These are phyloP conservation scores for Cronartium quercuum DNA, from an alignment of 1,284 basidiomycete genomes.

Conservation along the genomic window DNA sequence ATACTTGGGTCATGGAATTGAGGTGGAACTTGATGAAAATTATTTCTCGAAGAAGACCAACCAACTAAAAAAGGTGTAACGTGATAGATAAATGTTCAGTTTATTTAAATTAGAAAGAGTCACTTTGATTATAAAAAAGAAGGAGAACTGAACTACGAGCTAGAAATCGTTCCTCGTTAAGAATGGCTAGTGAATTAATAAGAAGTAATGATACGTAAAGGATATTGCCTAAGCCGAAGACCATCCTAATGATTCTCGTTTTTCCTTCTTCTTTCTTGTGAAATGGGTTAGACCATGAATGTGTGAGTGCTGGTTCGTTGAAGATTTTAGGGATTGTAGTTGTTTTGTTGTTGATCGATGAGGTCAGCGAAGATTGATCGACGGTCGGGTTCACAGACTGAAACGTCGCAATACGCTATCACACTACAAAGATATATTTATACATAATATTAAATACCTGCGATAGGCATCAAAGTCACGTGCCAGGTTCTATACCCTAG, in stretches of 20 bases:
- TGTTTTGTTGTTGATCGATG: too few relatives aligned
- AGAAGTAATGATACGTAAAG: slow-evolving; percentile 62
- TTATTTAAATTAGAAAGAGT: background rate
- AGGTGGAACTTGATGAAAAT: background rate
- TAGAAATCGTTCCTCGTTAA: slow-evolving; percentile 91
- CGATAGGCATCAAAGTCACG: too few relatives aligned
- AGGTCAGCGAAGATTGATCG: background rate
- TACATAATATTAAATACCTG: too few relatives aligned
- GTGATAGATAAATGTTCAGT: background rate
- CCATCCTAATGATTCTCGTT: too few relatives aligned
- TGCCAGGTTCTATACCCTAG: too few relatives aligned
- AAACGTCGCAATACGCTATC: too few relatives aligned
- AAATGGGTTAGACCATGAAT: too few relatives aligned
- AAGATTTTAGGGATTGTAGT: too few relatives aligned
- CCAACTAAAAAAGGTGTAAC: slow-evolving; percentile 61
- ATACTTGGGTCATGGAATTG: slow-evolving; percentile 44
- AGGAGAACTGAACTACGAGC: slow-evolving; percentile 65
- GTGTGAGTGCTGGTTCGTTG: too few relatives aligned
- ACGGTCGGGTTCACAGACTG: background rate
- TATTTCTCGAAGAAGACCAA: slow-evolving; percentile 62
- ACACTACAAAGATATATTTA: too few relatives aligned
- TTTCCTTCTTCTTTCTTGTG: too few relatives aligned
- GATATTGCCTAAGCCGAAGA: slow-evolving; percentile 46
- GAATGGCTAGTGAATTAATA: slow-evolving; percentile 85
- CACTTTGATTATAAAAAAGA: background rate